Evolutionary conservation across 805 yeast species (phyloP).

Genomic region (Wilhelminamyces savonicus): DNA sequence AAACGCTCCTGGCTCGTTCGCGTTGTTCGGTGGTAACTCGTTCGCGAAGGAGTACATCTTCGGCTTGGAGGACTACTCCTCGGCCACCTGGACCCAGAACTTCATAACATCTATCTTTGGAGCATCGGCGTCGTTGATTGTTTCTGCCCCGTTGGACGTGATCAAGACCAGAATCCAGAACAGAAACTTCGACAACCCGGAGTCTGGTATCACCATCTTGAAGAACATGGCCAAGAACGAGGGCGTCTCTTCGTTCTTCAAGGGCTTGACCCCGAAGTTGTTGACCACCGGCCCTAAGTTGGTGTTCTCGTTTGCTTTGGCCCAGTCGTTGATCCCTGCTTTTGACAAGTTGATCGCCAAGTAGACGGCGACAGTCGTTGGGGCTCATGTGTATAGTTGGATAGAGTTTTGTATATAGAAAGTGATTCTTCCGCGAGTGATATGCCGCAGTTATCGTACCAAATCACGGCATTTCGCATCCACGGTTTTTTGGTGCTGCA

Average conservation of each 20-base stretch:
- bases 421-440: too few relatives aligned
- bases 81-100: conserved; percentile 94
- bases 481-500: too few relatives aligned
- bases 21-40: conserved; percentile 97
- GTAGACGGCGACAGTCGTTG: not conserved
- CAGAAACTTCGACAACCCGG: conserved; percentile 91
- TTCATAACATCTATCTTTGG: conserved; percentile 92
- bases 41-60: conserved; percentile 95
- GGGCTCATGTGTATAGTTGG: too few relatives aligned
- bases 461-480: too few relatives aligned
- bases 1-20: conserved; percentile 98
- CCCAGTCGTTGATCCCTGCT: conserved; percentile 95
- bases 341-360: conserved; percentile 61
- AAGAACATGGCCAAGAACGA: conserved; percentile 91
- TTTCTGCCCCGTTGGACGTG: conserved; percentile 95
- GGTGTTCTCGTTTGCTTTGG: conserved; percentile 96
- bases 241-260: conserved; percentile 86
- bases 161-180: conserved; percentile 98
- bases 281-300: conserved; percentile 97
- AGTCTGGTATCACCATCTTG: conserved; percentile 85
- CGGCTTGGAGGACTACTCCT: conserved; percentile 76
- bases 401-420: too few relatives aligned
- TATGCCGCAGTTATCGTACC: too few relatives aligned
- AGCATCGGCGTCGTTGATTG: conserved; percentile 94
- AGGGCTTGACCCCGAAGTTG: conserved; percentile 93